Evolutionary conservation across 306 rosid genomes (phyloP), one percentile per base, ranked within the genome.

Genomic region (Quercus glauca): DNA sequence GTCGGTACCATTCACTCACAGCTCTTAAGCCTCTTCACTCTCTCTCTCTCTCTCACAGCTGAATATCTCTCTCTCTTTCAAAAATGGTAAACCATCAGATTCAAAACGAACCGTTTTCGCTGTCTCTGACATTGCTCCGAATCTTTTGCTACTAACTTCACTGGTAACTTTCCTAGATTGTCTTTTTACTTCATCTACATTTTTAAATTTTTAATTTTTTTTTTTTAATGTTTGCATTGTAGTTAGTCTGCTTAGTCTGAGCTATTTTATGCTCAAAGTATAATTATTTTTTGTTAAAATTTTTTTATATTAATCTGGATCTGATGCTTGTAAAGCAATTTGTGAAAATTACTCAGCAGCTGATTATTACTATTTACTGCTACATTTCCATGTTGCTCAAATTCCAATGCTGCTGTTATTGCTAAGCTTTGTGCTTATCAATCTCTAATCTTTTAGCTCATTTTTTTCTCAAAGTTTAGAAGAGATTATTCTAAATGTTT

Each of bases 251-350:
- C 71, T 77, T 19, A 55, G 26, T 79, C 74, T 83, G 71, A 76
- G 85, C 83, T 49, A 5, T 21, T 74, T 61, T 87, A 29, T 72
- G 57, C 41, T 71, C 8, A 57, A 35, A 59, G 5, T 33, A 73
- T 69, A 45, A n/a, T 56, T 75, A 6, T 2, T 55, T 74, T 26
- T 71, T 7, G 18, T 56, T 69, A 55, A 73, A 45, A 79, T 74
- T 65, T 69, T 33, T 73, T 60, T 33, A 69, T 1, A 72, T 76
- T 35, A 71, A 31, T 70, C 73, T 75, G 87, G 93, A 90, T 92
- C 97, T 88, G 86, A 57, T 41, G 73, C 35, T 78, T 72, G 25
- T 18, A 2, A 53, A 55, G 74, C 57, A 59, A 69, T 20, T 41
- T 71, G 43, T 57, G 0, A 73, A 77, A 71, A 49, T 55, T 73